Conservation (phyloP, 805 yeast genomes). For the Wickerhamiella siamensis region DNA sequence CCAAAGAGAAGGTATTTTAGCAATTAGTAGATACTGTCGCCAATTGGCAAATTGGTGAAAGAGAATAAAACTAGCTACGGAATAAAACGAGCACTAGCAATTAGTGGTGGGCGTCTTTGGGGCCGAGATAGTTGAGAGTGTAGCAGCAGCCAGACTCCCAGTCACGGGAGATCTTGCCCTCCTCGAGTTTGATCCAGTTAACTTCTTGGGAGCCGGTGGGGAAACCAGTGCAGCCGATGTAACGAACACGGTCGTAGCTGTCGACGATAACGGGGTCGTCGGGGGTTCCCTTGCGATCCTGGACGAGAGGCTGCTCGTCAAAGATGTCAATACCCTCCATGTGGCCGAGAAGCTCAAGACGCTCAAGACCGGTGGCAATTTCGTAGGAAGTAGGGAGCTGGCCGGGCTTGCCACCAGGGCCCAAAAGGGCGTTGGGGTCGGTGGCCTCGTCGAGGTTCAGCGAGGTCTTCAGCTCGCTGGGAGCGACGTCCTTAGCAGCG, state of each 20-base stretch:
- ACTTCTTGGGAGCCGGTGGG: conserved; percentile 86
- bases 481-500: conserved; percentile 9
- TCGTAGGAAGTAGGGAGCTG: conserved; percentile 81
- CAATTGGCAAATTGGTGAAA: no score
- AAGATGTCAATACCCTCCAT: conserved; percentile 84
- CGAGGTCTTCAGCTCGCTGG: conserved; percentile 14
- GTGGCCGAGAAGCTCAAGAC: conserved; percentile 88
- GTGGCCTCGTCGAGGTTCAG: conserved; percentile 54
- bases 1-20: no score
- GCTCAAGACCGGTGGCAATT: conserved; percentile 96
- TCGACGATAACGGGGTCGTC: conserved; percentile 80
- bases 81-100: not conserved
- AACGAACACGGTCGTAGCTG: conserved; percentile 83
- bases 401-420: conserved; percentile 53
- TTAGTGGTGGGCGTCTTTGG: conserved; percentile 35
- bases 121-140: conserved; percentile 78
- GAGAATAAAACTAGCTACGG: no score
- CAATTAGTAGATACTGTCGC: no score
- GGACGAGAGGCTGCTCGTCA: conserved; percentile 75
- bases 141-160: conserved; percentile 98
- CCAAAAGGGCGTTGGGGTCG: conserved; percentile 64
- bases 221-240: conserved; percentile 93
- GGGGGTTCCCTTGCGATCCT: conserved; percentile 83
- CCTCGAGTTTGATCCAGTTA: conserved; percentile 84
- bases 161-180: conserved; percentile 77